phyloP scores from a whole-genome alignment of 2,329 filamentous ascomycete species.

The Neophaeococcomyces aloes region DNA sequence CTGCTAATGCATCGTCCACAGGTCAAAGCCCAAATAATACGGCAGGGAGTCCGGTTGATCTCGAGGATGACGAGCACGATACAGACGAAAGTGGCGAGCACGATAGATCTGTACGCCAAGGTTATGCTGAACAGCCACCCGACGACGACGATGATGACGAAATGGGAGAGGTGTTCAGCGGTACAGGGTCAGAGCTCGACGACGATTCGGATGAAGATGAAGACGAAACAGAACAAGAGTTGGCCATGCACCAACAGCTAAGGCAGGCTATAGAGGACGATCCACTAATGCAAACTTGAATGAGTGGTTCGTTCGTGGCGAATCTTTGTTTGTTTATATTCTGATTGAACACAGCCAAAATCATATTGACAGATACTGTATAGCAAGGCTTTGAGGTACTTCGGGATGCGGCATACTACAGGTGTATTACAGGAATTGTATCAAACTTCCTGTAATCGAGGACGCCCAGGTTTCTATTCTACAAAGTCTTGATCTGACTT shows the following conservation, averaged over 20 bases:
- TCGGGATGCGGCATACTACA: too few relatives aligned
- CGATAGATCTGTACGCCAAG: background rate
- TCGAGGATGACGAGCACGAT: background rate
- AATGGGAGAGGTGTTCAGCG: too few relatives aligned
- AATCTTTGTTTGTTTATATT: background rate
- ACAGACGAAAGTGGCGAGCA: background rate
- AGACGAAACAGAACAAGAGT: constrained; percentile 1
- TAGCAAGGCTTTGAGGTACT: too few relatives aligned
- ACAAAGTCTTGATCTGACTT: too few relatives aligned
- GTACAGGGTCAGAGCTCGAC: background rate
- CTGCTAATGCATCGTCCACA: background rate
- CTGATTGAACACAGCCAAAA: too few relatives aligned
- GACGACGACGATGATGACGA: background rate
- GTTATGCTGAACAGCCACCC: background rate
- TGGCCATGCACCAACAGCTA: background rate
- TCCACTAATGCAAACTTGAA: background rate
- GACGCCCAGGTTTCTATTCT: too few relatives aligned
- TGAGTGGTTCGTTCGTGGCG: background rate
- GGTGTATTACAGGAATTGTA: too few relatives aligned
- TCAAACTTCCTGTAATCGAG: too few relatives aligned
- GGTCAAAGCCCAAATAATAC: background rate
- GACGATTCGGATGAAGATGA: background rate
- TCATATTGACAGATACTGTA: too few relatives aligned
- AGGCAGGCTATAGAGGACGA: background rate
- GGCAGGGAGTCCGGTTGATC: background rate